Evolutionary conservation across 148 eudicot species (phyloP).

Genomic region (Drosera capensis): DNA sequence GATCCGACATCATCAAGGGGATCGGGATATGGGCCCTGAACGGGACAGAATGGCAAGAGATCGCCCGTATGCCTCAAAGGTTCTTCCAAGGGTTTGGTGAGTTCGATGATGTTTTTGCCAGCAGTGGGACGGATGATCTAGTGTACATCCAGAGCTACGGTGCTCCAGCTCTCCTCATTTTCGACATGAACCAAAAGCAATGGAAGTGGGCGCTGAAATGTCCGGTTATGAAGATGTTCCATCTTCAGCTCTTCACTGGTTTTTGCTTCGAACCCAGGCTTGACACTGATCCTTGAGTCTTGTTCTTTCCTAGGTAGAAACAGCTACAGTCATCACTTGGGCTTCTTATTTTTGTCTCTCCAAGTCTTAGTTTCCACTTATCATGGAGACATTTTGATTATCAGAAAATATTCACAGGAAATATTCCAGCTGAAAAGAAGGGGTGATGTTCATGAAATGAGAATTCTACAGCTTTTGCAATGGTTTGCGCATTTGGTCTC

Average conservation of each 20-base stretch:
- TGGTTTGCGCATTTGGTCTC: no score
- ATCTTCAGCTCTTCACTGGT: neutral
- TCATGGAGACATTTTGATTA: neutral
- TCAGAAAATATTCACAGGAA: neutral
- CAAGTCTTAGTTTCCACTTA: neutral
- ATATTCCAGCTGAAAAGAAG: neutral
- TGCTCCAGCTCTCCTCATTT: neutral
- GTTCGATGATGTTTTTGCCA: neutral
- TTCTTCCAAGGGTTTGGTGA: neutral
- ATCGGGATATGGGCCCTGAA: neutral
- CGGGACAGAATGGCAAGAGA: neutral
- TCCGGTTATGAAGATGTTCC: neutral
- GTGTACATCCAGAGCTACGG: neutral
- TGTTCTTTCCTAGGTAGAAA: neutral
- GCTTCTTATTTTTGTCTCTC: neutral
- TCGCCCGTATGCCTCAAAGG: neutral
- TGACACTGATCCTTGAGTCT: neutral
- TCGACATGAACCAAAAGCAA: neutral
- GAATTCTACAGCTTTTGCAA: neutral
- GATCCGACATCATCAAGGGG: neutral
- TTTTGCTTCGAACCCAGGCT: neutral
- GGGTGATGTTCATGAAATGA: neutral
- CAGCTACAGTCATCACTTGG: neutral
- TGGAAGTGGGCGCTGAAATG: neutral
- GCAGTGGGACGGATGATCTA: neutral